Conservation (phyloP, 2,329 filamentous ascomycete genomes). For the Mollisia scopiformis region DNA sequence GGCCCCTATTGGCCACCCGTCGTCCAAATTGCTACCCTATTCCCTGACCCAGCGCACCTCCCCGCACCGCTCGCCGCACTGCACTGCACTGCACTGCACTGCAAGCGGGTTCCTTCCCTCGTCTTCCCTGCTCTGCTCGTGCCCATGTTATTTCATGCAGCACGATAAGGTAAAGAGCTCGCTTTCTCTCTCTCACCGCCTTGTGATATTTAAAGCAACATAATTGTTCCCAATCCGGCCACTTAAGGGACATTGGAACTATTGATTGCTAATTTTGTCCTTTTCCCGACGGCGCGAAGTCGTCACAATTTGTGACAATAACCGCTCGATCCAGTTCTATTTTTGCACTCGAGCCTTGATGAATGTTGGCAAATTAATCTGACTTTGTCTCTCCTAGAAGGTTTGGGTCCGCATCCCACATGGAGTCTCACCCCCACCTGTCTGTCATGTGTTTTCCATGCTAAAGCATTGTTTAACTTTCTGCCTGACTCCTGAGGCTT, state of each 20-base stretch:
- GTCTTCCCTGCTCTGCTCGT: too few species aligned
- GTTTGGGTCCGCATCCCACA: neutral
- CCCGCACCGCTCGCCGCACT: neutral
- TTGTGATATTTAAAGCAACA: conserved; percentile 33
- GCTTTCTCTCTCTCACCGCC: neutral
- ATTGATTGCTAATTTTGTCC: conserved; percentile 28
- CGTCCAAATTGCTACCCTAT: too few species aligned
- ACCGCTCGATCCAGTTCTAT: conserved; percentile 34
- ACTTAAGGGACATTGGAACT: conserved; percentile 8
- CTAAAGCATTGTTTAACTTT: neutral
- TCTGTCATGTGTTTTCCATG: neutral
- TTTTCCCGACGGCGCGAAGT: conserved; percentile 14
- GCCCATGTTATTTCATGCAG: conserved; percentile 1
- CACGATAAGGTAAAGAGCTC: too few species aligned
- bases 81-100: neutral
- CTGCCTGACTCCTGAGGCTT: neutral
- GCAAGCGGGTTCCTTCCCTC: neutral
- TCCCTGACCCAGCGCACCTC: neutral
- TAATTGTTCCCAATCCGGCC: conserved; percentile 27
- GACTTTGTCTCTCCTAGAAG: neutral
- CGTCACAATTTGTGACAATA: conserved; percentile 11
- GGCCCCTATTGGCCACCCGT: too few species aligned
- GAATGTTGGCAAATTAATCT: neutral
- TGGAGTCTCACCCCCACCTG: neutral
- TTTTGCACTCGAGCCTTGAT: conserved; percentile 16